phyloP scores from a whole-genome alignment of 176 grass and related monocot species.

The Juncus effusus region DNA sequence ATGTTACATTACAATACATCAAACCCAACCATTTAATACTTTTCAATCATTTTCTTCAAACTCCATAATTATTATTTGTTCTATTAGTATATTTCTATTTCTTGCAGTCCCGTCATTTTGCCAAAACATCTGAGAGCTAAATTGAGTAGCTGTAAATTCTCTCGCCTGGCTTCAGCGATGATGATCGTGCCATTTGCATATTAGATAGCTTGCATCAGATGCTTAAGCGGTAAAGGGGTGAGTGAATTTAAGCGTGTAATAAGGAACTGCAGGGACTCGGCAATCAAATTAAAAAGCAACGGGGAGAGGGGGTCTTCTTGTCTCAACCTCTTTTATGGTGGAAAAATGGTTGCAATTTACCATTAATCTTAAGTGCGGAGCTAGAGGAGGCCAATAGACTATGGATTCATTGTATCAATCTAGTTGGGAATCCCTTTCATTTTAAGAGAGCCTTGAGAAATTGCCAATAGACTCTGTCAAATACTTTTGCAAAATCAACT shows the following conservation, averaged over 20 bases:
- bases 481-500: not conserved
- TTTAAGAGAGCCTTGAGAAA: no score
- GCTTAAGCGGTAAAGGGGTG: not conserved
- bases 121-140: not conserved
- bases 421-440: not conserved
- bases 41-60: no score
- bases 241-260: not conserved
- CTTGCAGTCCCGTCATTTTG: not conserved
- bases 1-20: no score
- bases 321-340: not conserved
- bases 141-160: no score
- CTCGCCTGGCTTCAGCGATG: no score
- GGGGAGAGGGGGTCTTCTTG: no score
- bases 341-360: not conserved
- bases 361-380: not conserved
- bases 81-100: no score
- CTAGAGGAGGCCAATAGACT: no score
- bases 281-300: no score
- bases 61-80: no score
- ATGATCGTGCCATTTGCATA: not conserved
- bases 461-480: not conserved
- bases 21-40: no score
- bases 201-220: not conserved
- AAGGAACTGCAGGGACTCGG: not conserved
- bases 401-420: not conserved